Conservation (phyloP, 345 rosid genomes). For the Eucalyptus sp. region DNA sequence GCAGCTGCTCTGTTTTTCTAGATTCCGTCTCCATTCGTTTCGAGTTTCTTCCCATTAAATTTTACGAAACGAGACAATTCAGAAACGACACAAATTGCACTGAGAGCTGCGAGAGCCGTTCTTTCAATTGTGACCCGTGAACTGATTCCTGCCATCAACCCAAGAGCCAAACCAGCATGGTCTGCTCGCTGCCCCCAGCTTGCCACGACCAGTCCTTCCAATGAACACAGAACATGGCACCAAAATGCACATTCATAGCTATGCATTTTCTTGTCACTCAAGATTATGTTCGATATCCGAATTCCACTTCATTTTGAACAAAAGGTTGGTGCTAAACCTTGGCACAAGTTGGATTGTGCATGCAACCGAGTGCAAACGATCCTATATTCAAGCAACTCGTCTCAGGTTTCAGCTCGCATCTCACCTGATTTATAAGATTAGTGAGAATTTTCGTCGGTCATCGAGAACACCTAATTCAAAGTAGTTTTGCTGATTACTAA, state of each 20-base stretch:
- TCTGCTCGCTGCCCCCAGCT: not conserved
- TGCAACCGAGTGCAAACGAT: not conserved
- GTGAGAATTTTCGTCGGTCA: accelerated
- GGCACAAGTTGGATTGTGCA: not conserved
- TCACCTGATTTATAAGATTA: not conserved
- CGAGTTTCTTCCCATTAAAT: not conserved
- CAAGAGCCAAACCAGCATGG: not conserved
- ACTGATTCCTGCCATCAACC: not conserved
- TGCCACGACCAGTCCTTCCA: not conserved
- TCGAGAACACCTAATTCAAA: not conserved
- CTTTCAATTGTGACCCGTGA: not conserved
- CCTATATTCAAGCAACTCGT: accelerated
- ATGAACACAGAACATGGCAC: not conserved
- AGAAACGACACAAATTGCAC: not conserved
- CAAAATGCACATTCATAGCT: not conserved
- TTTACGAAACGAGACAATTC: not conserved
- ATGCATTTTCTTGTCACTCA: not conserved
- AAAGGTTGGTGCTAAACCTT: accelerated
- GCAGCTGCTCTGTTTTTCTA: not conserved
- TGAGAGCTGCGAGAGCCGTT: not conserved
- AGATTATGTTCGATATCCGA: not conserved
- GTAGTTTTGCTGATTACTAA: not conserved
- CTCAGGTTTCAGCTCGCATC: accelerated
- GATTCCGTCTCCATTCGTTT: not conserved
- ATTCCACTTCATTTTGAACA: not conserved